phyloP scores from a whole-genome alignment of 495 filamentous ascomycete species.

The Penicillium longicatenatum region DNA sequence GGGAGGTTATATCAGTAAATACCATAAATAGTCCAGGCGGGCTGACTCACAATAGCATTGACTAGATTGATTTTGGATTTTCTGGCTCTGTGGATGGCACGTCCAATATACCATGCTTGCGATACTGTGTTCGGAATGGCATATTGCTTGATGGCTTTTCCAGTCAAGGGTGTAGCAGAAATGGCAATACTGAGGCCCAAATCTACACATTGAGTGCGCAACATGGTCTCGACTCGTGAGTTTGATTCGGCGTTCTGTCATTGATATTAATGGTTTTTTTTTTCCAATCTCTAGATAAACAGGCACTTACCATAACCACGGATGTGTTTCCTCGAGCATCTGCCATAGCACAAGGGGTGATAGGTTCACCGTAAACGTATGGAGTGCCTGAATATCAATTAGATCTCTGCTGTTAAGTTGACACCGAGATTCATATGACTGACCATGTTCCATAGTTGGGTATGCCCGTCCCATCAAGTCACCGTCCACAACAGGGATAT shows the following conservation, averaged over 20 bases:
- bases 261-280: background rate
- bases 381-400: constrained; percentile 19
- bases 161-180: constrained; percentile 29
- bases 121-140: constrained; percentile 41
- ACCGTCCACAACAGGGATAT: constrained; percentile 39
- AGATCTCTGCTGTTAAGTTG: constrained; percentile 1
- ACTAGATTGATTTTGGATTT: constrained; percentile 52
- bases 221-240: constrained; percentile 31
- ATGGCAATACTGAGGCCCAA: constrained; percentile 29
- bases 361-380: constrained; percentile 30
- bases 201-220: constrained; percentile 29
- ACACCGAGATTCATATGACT: background rate
- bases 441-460: constrained; percentile 32
- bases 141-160: constrained; percentile 31
- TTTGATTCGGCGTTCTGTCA: constrained; percentile 33
- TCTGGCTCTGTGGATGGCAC: constrained; percentile 47
- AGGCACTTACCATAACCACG: constrained; percentile 21
- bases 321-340: constrained; percentile 34
- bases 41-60: constrained; percentile 52
- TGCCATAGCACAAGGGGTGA: constrained; percentile 33
- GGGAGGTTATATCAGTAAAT: background rate
- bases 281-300: background rate
- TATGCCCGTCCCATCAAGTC: constrained; percentile 42
- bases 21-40: background rate
- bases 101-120: constrained; percentile 46